Percentiles rank a stretch among this genome's conserved stretches.
Evolutionary conservation across 2,329 filamentous ascomycete genomes (phyloP).

Genomic region (Xylaria polymorpha): DNA sequence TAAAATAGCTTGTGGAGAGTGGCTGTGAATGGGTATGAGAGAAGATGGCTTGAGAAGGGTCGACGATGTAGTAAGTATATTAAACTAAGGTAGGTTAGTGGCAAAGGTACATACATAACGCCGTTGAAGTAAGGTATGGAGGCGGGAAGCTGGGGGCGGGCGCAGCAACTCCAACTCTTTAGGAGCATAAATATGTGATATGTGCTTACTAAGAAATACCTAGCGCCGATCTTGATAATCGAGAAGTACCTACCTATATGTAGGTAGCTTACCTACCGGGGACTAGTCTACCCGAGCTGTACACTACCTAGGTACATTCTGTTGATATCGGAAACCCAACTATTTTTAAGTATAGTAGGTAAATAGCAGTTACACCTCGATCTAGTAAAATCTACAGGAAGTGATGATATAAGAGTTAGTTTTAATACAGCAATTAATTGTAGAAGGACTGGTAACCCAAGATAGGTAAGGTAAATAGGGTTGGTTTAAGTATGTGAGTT

Average conservation of each 20-base stretch:
- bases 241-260: too few relatives aligned
- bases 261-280: too few relatives aligned
- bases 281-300: not conserved
- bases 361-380: too few relatives aligned
- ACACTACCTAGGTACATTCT: not conserved
- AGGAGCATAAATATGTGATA: constrained; percentile 5
- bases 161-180: not conserved
- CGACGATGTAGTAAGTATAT: not conserved
- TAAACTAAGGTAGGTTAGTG: not conserved
- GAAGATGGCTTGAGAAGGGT: not conserved
- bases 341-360: too few relatives aligned
- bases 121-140: not conserved
- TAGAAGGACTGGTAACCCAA: too few relatives aligned
- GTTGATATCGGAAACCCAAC: too few relatives aligned
- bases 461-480: too few relatives aligned
- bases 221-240: too few relatives aligned
- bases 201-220: too few relatives aligned
- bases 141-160: not conserved
- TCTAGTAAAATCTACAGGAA: too few relatives aligned
- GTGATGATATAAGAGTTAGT: too few relatives aligned
- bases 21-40: not conserved
- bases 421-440: too few relatives aligned
- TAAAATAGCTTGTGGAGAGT: not conserved
- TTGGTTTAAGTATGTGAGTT: not conserved
- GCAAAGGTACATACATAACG: not conserved